Base-by-base conservation (phyloP, 1,284 basidiomycete genomes). In the Austroboletus olivaceoglutinosus region DNA sequence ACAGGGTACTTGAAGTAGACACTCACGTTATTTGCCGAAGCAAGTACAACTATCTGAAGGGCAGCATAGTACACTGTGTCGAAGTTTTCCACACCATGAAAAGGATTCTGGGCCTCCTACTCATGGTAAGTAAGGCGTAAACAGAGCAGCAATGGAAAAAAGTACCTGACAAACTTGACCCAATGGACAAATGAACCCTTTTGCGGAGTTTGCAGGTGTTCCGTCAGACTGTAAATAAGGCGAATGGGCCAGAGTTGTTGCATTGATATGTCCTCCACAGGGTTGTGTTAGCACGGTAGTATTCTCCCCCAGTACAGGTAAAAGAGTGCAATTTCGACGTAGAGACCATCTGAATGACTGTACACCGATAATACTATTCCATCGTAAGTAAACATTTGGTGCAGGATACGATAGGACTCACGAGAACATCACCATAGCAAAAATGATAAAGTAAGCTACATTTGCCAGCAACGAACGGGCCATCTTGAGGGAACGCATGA, bases 401-500 rank as follows among this genome's bases (percentile, higher is more conserved):
- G 44, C 41, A 31, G 42, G 41, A 31, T 38, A 18, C 30, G 19
- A 18, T 11, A 11, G 25, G 9, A 75, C 86, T 62, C 54, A 88
- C 86, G 90, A 91, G 70, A 98, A 98, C 9, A 98, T 66, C 6
- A 88, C 73, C 73, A 93, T 89, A 0, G 93, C 93, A 62, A 98
- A 98, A 30, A 93, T 59, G 22, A 96, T 89, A 65, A 98, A 98
- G 67, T 91, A 91, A 1, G 91, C 81, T 7, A 98, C 95, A 57
- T 87, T 90, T 18, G 91, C 83, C 18, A 99, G 79, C 19, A 98
- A 75, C 1, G 95, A 94, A 16, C 87, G 82, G 0, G 96, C 94
- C 1, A 83, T 86, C 73, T 99, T 99, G 54, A 99, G 76, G 11
- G 92, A 95, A 52, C 86, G 87, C 76, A 98, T 86, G 63, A 99